These are phyloP conservation scores for Podospora pseudopauciseta DNA, from an alignment of 495 filamentous ascomycete genomes.

Conservation along the genomic window DNA sequence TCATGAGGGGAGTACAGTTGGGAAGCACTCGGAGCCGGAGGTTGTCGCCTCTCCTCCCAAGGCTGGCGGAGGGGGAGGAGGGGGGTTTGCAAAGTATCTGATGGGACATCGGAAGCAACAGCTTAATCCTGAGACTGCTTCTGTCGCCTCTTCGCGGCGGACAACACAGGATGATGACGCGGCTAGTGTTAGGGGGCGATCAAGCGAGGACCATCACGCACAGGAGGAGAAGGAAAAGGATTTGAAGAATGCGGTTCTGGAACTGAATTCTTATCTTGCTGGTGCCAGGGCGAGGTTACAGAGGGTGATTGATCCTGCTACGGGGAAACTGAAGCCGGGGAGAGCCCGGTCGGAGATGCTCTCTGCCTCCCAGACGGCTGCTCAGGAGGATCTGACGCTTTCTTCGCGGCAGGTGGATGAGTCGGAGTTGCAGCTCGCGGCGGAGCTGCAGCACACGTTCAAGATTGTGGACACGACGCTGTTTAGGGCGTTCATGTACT, in stretches of 20 bases:
- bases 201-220: constrained; percentile 41
- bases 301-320: constrained; percentile 70
- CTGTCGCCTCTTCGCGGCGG: constrained; percentile 52
- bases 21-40: constrained; percentile 45
- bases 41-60: constrained; percentile 43
- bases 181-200: constrained; percentile 40
- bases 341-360: neutral
- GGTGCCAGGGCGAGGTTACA: constrained; percentile 79
- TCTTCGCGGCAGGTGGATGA: constrained; percentile 44
- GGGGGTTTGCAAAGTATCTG: constrained; percentile 49
- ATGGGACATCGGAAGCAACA: constrained; percentile 46
- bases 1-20: constrained; percentile 44
- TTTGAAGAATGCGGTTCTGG: constrained; percentile 70
- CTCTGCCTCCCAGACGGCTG: constrained; percentile 16
- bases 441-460: constrained; percentile 68
- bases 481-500: constrained; percentile 91
- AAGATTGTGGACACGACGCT: constrained; percentile 86
- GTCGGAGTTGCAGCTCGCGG: constrained; percentile 58
- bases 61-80: constrained; percentile 25
- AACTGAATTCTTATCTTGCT: constrained; percentile 79
- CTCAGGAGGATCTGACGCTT: constrained; percentile 45
- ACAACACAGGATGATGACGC: constrained; percentile 48
- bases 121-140: constrained; percentile 57
- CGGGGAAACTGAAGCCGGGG: constrained; percentile 62
- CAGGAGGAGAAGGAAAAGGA: constrained; percentile 79